Evolutionary conservation across 768 basidiomycete species (phyloP).

Genomic region (Guyanaporus albipodus): DNA sequence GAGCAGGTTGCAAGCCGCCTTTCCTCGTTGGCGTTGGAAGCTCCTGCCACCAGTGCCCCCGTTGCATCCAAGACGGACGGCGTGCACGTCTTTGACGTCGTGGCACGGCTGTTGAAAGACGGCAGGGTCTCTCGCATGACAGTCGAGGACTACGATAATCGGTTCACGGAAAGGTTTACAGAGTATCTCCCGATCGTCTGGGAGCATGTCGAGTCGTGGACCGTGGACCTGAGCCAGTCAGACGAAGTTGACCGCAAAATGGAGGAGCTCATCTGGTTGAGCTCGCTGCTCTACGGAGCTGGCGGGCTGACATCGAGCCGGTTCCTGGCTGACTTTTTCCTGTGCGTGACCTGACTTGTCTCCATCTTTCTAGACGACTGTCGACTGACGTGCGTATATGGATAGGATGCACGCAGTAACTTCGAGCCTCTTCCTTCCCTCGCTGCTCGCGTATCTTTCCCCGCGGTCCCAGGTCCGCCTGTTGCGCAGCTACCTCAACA

Average conservation of each 20-base stretch:
- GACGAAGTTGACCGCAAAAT: conserved; percentile 49
- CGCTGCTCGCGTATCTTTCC: conserved; percentile 16
- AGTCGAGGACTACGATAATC: conserved; percentile 16
- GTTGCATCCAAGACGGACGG: not conserved
- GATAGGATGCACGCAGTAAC: conserved; percentile 29
- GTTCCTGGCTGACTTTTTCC: conserved; percentile 40
- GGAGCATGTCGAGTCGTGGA: conserved; percentile 40
- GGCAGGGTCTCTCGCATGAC: conserved; percentile 21
- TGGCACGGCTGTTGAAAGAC: conserved; percentile 52
- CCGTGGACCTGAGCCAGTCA: conserved; percentile 32
- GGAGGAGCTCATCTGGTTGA: conserved; percentile 60
- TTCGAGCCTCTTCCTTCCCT: conserved; percentile 29
- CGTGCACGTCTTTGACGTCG: conserved; percentile 43
- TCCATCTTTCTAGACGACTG: not conserved
- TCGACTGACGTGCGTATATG: not conserved
- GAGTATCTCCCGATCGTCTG: conserved; percentile 1
- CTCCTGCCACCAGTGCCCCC: not conserved
- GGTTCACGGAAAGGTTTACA: conserved; percentile 8
- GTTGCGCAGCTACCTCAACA: conserved; percentile 28
- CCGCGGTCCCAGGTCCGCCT: conserved; percentile 22
- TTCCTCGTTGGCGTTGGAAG: conserved; percentile 8
- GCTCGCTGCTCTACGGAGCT: conserved; percentile 51
- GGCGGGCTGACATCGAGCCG: conserved; percentile 55
- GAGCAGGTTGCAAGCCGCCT: conserved; percentile 5
- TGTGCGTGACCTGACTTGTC: no score